Percentiles rank a stretch among this genome's conserved stretches.
Conservation (phyloP, 2,329 filamentous ascomycete species). For the Aspergillus pseudoviridinutans region DNA sequence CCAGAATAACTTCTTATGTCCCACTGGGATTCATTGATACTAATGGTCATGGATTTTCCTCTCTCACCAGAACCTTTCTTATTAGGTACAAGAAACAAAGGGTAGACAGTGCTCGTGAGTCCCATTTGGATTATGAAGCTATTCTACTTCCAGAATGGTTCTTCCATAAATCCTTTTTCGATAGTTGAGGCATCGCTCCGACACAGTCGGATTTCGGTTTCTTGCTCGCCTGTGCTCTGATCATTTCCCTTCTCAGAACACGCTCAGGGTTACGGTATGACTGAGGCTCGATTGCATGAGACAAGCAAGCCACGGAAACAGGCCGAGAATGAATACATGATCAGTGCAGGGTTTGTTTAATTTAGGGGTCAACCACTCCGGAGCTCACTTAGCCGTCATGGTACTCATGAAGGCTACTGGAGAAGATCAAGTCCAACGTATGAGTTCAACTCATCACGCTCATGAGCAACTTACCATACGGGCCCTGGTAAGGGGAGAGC, state of each 20-base stretch:
- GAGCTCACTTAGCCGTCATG: not conserved
- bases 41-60: too few relatives aligned
- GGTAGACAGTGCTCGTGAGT: not conserved
- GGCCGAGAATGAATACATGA: not conserved
- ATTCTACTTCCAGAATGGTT: not conserved
- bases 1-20: not conserved
- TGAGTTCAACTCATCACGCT: not conserved
- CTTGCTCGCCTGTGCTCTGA: not conserved
- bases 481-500: not conserved
- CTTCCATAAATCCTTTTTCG: not conserved
- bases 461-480: not conserved
- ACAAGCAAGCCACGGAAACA: not conserved
- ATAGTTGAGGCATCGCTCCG: not conserved
- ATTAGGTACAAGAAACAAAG: too few relatives aligned
- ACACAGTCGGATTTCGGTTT: not conserved
- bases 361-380: not conserved
- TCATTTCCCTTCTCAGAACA: not conserved
- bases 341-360: not conserved
- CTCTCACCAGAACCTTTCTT: too few relatives aligned
- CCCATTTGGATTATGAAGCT: not conserved
- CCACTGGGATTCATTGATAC: not conserved
- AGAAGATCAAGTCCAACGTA: not conserved
- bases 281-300: not conserved
- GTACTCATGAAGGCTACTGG: not conserved
- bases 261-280: not conserved